These are phyloP conservation scores for Kodamaea anthophila DNA, from an alignment of 1,139 yeast genomes.

Conservation along the genomic window DNA sequence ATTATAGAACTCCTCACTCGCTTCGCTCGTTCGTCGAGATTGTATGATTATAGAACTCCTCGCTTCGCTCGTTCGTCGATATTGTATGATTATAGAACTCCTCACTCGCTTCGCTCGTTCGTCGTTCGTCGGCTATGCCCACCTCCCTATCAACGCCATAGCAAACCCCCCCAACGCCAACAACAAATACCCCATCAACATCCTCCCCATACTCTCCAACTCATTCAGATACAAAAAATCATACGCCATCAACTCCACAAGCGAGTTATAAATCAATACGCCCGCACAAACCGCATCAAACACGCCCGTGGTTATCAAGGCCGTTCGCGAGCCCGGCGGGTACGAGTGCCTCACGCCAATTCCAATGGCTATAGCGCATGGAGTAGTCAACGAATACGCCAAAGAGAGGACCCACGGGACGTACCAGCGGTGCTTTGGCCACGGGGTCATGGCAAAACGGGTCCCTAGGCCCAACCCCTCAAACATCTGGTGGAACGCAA, in stretches of 20 bases:
- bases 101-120: background rate
- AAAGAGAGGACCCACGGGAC: constrained; percentile 32
- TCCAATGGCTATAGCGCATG: constrained; percentile 33
- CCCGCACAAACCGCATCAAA: constrained; percentile 38
- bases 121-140: constrained; percentile 12
- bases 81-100: no score
- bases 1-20: no score
- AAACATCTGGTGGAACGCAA: constrained; percentile 36
- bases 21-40: no score
- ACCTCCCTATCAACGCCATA: constrained; percentile 19
- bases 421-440: constrained; percentile 26
- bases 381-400: constrained; percentile 30
- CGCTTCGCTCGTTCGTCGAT: constrained; percentile 1
- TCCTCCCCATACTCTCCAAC: constrained; percentile 15
- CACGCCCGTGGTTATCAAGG: constrained; percentile 31
- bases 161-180: constrained; percentile 15
- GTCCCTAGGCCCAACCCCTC: constrained; percentile 40
- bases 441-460: constrained; percentile 30
- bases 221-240: constrained; percentile 28
- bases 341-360: constrained; percentile 30
- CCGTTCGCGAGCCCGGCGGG: constrained; percentile 27
- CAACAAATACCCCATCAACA: constrained; percentile 20
- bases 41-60: no score
- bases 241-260: constrained; percentile 38
- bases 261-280: constrained; percentile 30